Conservation (phyloP, 2,329 filamentous ascomycete species). For the Claviceps humidiphila region DNA sequence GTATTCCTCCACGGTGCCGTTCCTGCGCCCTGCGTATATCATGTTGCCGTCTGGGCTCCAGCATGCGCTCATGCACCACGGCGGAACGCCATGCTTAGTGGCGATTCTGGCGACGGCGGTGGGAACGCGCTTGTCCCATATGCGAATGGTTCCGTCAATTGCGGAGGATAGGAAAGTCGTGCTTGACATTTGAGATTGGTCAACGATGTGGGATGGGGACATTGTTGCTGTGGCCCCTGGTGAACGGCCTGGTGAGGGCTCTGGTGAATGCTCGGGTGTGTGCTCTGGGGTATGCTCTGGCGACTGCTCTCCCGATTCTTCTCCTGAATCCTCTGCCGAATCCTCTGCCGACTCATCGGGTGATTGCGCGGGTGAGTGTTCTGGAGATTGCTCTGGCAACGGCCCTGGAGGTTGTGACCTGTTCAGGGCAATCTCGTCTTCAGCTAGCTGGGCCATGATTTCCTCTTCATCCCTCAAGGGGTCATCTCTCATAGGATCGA, state of each 20-base stretch:
- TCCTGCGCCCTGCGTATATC: slow-evolving; percentile 83
- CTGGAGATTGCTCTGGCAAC: neutral
- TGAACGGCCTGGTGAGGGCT: neutral
- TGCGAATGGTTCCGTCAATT: slow-evolving; percentile 75
- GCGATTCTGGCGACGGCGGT: slow-evolving; percentile 68
- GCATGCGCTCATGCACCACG: slow-evolving; percentile 95
- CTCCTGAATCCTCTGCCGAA: too few species aligned
- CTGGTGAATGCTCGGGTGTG: too few species aligned
- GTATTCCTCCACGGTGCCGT: slow-evolving; percentile 90
- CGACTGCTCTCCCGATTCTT: too few species aligned
- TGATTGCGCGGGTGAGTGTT: too few species aligned
- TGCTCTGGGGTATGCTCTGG: too few species aligned
- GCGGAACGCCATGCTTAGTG: slow-evolving; percentile 63
- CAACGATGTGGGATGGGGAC: slow-evolving; percentile 29
- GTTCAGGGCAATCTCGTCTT: slow-evolving; percentile 8
- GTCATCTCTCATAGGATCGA: neutral
- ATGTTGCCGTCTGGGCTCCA: slow-evolving; percentile 94
- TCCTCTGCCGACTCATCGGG: too few species aligned
- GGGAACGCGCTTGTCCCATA: slow-evolving; percentile 77
- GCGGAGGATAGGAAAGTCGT: slow-evolving; percentile 80
- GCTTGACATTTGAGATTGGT: slow-evolving; percentile 49
- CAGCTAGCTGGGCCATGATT: neutral
- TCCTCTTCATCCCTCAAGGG: neutral
- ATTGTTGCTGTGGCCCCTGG: slow-evolving; percentile 21
- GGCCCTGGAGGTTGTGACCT: slow-evolving; percentile 9